Evolutionary conservation across 106 monocot genomes (phyloP).

Genomic region (Dendrobium chrysotoxum): DNA sequence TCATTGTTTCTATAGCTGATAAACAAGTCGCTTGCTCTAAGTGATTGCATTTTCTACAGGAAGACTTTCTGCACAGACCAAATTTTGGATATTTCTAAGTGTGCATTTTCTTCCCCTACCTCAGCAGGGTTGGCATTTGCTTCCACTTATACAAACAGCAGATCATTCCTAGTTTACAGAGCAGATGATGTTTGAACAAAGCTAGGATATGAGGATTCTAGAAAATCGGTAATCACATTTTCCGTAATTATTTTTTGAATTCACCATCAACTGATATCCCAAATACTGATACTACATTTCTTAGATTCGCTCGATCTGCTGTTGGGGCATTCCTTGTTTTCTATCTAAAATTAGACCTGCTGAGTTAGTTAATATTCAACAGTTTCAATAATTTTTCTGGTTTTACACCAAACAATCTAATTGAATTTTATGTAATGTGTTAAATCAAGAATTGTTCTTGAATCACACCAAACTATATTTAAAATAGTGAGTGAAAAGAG

Average conservation of each 20-base stretch:
- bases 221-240: background rate
- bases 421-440: no score
- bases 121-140: conserved; percentile 41
- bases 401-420: no score
- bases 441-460: no score
- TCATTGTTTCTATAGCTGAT: background rate
- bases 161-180: conserved; percentile 32
- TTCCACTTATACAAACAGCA: conserved; percentile 20
- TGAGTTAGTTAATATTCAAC: background rate
- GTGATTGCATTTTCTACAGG: conserved; percentile 4
- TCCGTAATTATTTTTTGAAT: background rate
- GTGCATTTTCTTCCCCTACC: conserved; percentile 50
- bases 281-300: background rate
- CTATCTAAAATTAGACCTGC: background rate
- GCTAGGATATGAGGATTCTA: background rate
- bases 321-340: no score
- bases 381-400: no score
- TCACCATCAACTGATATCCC: background rate
- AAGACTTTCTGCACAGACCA: conserved; percentile 11
- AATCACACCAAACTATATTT: no score
- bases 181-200: conserved; percentile 3
- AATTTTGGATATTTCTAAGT: conserved; percentile 13
- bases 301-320: no score
- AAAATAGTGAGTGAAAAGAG: no score
- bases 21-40: background rate